Conservation (phyloP, 768 basidiomycete genomes). For the Russula lepida region DNA sequence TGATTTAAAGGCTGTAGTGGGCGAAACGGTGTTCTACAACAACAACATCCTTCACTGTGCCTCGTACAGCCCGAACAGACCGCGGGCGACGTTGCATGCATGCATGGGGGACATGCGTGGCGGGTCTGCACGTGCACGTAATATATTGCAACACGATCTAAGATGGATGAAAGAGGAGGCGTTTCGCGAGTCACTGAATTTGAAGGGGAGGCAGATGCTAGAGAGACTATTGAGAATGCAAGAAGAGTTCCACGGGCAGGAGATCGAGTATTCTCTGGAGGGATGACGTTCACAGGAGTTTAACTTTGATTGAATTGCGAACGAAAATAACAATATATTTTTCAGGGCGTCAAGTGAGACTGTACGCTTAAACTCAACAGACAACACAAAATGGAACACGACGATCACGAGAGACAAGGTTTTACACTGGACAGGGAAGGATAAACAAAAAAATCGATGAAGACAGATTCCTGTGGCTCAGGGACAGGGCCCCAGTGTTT, state of each 20-base stretch:
- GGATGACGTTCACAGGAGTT: slow-evolving; percentile 9
- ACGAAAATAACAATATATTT: slow-evolving; percentile 17
- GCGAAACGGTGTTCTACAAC: slow-evolving; percentile 75
- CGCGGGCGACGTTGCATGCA: slow-evolving; percentile 62
- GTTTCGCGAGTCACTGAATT: slow-evolving; percentile 42
- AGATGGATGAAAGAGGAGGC: slow-evolving; percentile 52
- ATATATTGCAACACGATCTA: slow-evolving; percentile 68
- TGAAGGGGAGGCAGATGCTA: slow-evolving; percentile 46
- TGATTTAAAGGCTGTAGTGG: slow-evolving; percentile 33
- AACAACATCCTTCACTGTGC: slow-evolving; percentile 73
- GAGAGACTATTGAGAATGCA: slow-evolving; percentile 51
- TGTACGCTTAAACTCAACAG: slow-evolving; percentile 1
- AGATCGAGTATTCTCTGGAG: slow-evolving; percentile 47
- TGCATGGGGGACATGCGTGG: slow-evolving; percentile 56
- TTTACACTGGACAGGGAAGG: slow-evolving; percentile 3
- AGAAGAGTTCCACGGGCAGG: slow-evolving; percentile 28
- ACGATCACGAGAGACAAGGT: neutral
- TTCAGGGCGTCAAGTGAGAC: neutral
- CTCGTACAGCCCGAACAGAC: slow-evolving; percentile 41
- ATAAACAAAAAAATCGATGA: slow-evolving; percentile 8
- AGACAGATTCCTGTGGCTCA: neutral
- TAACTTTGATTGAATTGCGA: neutral
- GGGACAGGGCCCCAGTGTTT: neutral
- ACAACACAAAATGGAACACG: neutral
- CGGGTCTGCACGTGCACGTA: slow-evolving; percentile 55